Base-by-base conservation (phyloP, 371 early-diverging fungal species). In the Nematocida parisii region DNA sequence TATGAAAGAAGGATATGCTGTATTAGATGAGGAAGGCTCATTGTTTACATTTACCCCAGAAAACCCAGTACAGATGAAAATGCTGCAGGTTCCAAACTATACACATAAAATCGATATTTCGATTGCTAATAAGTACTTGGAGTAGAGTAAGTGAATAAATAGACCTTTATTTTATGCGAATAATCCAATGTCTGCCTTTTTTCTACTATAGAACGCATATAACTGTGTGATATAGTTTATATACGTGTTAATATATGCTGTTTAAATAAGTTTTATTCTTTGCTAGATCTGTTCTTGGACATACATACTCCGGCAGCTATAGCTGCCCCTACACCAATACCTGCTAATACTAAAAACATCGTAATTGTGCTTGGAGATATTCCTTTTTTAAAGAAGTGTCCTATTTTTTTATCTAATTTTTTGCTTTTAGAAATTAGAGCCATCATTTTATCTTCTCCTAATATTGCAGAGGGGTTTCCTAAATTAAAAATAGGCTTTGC, bases 371-470 rank as follows among this genome's bases (percentile, higher is more conserved):
- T 58, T 27, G 0, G 11, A 7, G 22, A 58, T n/a, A 58, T 7
- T 9, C 27, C 58, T 9, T 27, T 22, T 58, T 58, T 58, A 22
- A 22, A 58, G 22, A 50, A 50, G 18, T 50, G 24, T 33, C 60
- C 60, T 9, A 60, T 33, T 24, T 18, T 42, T 42, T 45, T 45
- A 18, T 64, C 64, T 45, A 64, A 22, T 22, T 64, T 22, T 45
- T 64, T 45, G 64, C 64, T 64, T 22, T 45, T 39, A 11, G 6
- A 7, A 15, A 64, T 45, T 7, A 64, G 64, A 27, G 2, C 39
- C 22, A 15, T 45, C 64, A 64, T 64, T 64, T 64, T 64, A 33
- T 64, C 22, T 13, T 39, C 64, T 42, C 64, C 64, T 7, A 64
- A 42, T n/a, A 44, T 45, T 11, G n/a, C 44, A 18, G 15, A 20